Base-by-base conservation (phyloP, 2,329 filamentous ascomycete genomes). In the Dactylella cylindrospora region DNA sequence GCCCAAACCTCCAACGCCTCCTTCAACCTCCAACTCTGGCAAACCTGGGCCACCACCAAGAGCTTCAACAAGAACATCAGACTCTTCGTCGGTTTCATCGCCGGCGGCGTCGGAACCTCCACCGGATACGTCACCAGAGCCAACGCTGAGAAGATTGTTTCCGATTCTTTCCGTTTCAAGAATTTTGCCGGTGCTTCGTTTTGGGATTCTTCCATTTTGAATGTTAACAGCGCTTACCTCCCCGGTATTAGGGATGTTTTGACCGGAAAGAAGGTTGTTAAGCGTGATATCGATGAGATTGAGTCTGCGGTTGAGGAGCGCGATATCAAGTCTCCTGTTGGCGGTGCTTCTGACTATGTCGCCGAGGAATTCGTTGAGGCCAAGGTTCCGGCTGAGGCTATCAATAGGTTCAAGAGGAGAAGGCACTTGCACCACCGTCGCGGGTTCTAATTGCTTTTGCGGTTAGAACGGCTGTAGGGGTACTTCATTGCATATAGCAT, bases 41-140 rank as follows among this genome's bases (percentile, higher is more conserved):
- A 87, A 69, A 74, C 73, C 59, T 87, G 84, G 84, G 83, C 84
- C 15, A 77, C 76, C 67, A 77, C 71, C 0, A 74, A 73, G 2
- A 81, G 79, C 66, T 74, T 76, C 60, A 86, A 86, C 72, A 74
- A 74, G 26, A 70, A 79, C 28, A 81, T 84, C 57, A 84, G 82
- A 72, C 73, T 86, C 13, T 72, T 86, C 8, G 65, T 86, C 26
- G 59, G 59, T 8, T 19, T 64, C n/a, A 19, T 64, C 36, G 59
- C 23, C 17, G 50, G 45, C 10, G 47, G 47, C 39, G n/a, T 57
- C 31, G 3, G 13, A 17, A 31, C 22, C n/a, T 49, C 52, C 9
- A 57, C 52, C 1, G 52, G 52, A 32, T 57, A 57, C 15, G 36
- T 57, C 35, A 23, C 19, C 35, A 46, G 40, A 20, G 15, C n/a